phyloP scores from a whole-genome alignment of 73 alveolate species.

The Blepharisma japonicum region DNA sequence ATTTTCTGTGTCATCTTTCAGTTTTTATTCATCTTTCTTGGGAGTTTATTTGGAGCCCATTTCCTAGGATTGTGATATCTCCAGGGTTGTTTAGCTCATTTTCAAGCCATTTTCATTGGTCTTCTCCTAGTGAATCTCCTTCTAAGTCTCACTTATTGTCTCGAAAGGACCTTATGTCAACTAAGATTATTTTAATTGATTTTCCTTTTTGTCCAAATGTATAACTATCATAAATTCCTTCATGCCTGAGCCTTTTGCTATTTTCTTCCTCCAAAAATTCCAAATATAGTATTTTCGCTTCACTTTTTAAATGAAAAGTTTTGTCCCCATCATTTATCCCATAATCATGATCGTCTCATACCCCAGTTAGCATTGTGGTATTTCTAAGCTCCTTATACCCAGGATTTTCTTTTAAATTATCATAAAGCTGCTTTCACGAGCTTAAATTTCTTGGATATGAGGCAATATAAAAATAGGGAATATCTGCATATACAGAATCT shows the following conservation, averaged over 20 bases:
- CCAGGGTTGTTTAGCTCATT: conserved; percentile 31
- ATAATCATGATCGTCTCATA: conserved; percentile 79
- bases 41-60: conserved; percentile 64
- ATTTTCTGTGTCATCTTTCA: conserved; percentile 46
- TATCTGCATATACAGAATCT: conserved; percentile 59
- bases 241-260: conserved; percentile 48
- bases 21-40: conserved; percentile 43
- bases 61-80: conserved; percentile 46
- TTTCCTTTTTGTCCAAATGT: conserved; percentile 27
- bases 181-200: conserved; percentile 44
- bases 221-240: conserved; percentile 61
- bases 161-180: conserved; percentile 61
- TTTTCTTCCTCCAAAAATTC: conserved; percentile 45
- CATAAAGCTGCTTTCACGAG: neutral
- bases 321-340: conserved; percentile 64
- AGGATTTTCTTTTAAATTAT: neutral
- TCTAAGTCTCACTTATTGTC: neutral
- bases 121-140: conserved; percentile 50
- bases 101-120: conserved; percentile 73
- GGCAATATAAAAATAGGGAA: neutral
- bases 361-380: conserved; percentile 48
- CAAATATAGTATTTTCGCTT: conserved; percentile 42
- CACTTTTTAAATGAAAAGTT: conserved; percentile 39
- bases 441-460: neutral
- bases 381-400: conserved; percentile 41